These are phyloP conservation scores for Penicillium mononematosum DNA, from an alignment of 495 filamentous ascomycete species.

Conservation along the genomic window DNA sequence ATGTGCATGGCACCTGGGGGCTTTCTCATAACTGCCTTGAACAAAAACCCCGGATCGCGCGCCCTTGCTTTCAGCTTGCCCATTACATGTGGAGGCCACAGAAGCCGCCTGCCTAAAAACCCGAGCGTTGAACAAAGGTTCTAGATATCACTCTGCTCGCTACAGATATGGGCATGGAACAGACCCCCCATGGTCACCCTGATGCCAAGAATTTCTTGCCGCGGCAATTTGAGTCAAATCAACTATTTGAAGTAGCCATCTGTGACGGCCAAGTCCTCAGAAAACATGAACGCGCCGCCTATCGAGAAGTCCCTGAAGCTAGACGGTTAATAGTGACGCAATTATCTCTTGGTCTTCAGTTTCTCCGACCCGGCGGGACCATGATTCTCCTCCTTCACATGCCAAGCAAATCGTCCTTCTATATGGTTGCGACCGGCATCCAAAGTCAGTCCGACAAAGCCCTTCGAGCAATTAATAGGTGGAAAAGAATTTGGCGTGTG, in stretches of 20 bases:
- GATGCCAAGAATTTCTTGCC: slow-evolving; percentile 43
- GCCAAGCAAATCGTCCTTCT: slow-evolving; percentile 52
- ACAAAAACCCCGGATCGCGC: slow-evolving; percentile 27
- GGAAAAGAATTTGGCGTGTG: not conserved
- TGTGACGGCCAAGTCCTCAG: slow-evolving; percentile 59
- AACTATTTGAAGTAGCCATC: slow-evolving; percentile 52
- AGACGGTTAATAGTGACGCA: slow-evolving; percentile 42
- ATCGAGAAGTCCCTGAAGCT: slow-evolving; percentile 44
- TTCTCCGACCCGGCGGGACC: slow-evolving; percentile 44
- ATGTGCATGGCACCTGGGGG: slow-evolving; percentile 60
- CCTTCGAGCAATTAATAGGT: slow-evolving; percentile 27
- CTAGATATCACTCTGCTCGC: slow-evolving; percentile 57
- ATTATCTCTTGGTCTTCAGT: slow-evolving; percentile 48
- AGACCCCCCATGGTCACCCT: slow-evolving; percentile 44
- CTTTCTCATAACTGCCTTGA: slow-evolving; percentile 40
- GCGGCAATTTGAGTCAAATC: slow-evolving; percentile 11
- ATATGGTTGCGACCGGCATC: slow-evolving; percentile 53
- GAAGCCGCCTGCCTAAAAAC: slow-evolving; percentile 25
- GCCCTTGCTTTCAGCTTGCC: not conserved
- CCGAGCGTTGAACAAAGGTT: slow-evolving; percentile 23
- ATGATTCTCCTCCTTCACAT: slow-evolving; percentile 54
- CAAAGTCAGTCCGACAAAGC: slow-evolving; percentile 33
- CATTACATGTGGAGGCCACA: not conserved
- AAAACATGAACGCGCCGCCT: slow-evolving; percentile 40
- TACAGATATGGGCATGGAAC: slow-evolving; percentile 45